Evolutionary conservation across 176 grass and related monocot genomes (phyloP).

Genomic region (Bothriochloa decipiens): DNA sequence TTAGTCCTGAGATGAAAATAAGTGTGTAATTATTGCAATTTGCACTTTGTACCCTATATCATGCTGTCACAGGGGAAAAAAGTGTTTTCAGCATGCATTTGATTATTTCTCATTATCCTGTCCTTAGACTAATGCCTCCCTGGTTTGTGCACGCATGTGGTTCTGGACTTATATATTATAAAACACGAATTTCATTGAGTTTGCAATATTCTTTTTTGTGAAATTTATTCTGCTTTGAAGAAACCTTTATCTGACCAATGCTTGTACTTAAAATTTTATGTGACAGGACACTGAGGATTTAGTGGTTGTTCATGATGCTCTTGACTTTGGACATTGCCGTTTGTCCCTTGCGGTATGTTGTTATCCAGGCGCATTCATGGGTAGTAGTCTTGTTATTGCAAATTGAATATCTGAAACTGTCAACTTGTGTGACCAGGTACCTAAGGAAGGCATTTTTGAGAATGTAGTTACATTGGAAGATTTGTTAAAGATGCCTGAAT

Average conservation of each 20-base stretch:
- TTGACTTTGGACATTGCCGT: slow-evolving; percentile 78
- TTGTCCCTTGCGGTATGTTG: slow-evolving; percentile 83
- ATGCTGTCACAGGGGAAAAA: neutral
- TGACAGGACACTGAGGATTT: slow-evolving; percentile 81
- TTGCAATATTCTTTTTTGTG: slow-evolving; percentile 13
- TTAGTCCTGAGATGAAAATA: neutral
- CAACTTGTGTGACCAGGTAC: slow-evolving; percentile 65
- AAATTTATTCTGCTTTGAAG: neutral
- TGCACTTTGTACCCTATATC: neutral
- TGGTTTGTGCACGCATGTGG: neutral
- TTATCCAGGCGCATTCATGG: slow-evolving; percentile 28
- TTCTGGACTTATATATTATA: slow-evolving; percentile 1
- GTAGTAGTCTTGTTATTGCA: slow-evolving; percentile 20
- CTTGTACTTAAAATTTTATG: slow-evolving; percentile 28
- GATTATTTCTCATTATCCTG: slow-evolving; percentile 13
- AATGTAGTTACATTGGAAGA: slow-evolving; percentile 77
- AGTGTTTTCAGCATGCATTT: neutral
- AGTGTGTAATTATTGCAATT: neutral
- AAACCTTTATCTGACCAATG: neutral
- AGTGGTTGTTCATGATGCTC: slow-evolving; percentile 90
- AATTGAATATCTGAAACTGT: slow-evolving; percentile 31
- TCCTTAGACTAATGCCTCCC: slow-evolving; percentile 1
- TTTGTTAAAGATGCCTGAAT: slow-evolving; percentile 82
- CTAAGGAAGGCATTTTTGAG: slow-evolving; percentile 90
- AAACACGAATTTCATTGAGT: neutral